Evolutionary conservation across 371 early-diverging fungal genomes (phyloP), one percentile per base, ranked within the genome.

Genomic region (Batrachochytrium dendrobatidis): DNA sequence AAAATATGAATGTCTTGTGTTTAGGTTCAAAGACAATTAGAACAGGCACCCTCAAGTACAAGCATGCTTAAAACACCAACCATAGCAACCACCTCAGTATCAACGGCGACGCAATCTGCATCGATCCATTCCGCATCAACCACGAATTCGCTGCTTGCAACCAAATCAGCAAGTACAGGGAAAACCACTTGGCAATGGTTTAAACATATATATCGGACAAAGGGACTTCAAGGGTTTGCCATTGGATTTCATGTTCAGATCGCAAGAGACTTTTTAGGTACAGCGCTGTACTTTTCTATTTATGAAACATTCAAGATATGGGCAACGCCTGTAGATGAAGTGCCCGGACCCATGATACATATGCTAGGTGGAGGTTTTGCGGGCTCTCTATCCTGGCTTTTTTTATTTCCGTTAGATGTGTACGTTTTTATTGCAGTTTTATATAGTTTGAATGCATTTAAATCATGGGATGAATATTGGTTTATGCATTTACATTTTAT

Each of bases 91-190:
- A 62, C 5, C 35, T 62, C 15, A 56, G 52, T 15, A 56, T 58
- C 24, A 53, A 56, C 10, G 53, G 53, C 34, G 43, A 10, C 45
- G 8, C 32, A 26, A 31, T 56, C 53, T 31, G 25, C 30, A 62
- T 62, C 54, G 63, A 56, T 35, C 44, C 55, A 53, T 57, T 62
- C n/a, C 49, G 32, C 18, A 58, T 17, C 24, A 57, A 18, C 35
- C 1, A 1, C 24, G 86, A 85, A 75, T 81, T 46, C 83, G 83
- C n/a, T n/a, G n/a, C n/a, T n/a, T n/a, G n/a, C n/a, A n/a, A n/a
- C n/a, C n/a, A n/a, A n/a, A 43, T n/a, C 44, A 22, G n/a, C 44
- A 43, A 59, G 59, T n/a, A n/a, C n/a, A n/a, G n/a, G n/a, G n/a
- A n/a, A n/a, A 10, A 35, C 25, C 3, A 18, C 29, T 33, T 5